A percentile compares a stretch with the other conserved stretches of the same genome.
These are phyloP conservation scores for Volvox carteri DNA, from an alignment of 163 green algal species.

Conservation along the genomic window DNA sequence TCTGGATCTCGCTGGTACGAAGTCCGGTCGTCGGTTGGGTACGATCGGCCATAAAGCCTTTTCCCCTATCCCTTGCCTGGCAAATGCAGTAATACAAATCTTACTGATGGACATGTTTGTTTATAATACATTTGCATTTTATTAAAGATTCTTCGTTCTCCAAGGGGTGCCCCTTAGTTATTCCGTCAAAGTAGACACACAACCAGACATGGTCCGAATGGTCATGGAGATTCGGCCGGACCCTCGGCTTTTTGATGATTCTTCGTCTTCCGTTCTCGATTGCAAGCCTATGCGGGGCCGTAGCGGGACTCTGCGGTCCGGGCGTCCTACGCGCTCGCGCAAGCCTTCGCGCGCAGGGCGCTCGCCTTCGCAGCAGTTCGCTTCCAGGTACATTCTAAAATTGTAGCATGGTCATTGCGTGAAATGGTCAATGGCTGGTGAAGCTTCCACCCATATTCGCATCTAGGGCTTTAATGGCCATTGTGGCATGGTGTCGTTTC, in stretches of 20 bases:
- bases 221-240: conserved; percentile 20
- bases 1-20: background rate
- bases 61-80: background rate
- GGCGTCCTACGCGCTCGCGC: background rate
- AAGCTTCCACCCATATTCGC: background rate
- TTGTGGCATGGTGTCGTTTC: background rate
- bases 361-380: conserved; percentile 38
- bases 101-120: background rate
- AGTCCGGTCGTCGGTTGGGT: background rate
- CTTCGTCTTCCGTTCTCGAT: conserved; percentile 1
- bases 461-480: conserved; percentile 22
- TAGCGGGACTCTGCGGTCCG: background rate
- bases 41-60: background rate
- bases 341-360: background rate
- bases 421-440: background rate
- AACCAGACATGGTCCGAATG: conserved; percentile 38
- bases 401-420: background rate
- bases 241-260: conserved; percentile 17
- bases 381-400: conserved; percentile 13
- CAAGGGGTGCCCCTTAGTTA: background rate
- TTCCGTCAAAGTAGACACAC: background rate
- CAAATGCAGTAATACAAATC: background rate
- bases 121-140: background rate
- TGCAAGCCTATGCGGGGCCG: conserved; percentile 31
- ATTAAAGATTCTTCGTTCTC: too few relatives aligned